Conservation (phyloP, 345 rosid species). For the Arabis hirsuta region DNA sequence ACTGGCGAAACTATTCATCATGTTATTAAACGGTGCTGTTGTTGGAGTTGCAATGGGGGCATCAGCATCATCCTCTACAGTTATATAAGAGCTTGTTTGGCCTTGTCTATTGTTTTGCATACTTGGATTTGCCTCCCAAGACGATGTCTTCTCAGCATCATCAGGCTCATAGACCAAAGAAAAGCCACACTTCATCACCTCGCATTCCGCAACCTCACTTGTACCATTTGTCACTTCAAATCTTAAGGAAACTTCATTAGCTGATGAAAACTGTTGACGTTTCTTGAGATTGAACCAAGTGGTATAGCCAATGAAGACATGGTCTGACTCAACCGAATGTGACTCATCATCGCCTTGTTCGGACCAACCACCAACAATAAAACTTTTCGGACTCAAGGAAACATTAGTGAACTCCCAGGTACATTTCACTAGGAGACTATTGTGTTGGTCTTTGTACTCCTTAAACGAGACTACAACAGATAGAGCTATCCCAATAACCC, state of each 20-base stretch:
- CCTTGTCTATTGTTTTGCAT: background rate
- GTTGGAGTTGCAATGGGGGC: background rate
- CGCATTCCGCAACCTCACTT: slow-evolving; percentile 17
- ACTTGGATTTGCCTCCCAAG: slow-evolving; percentile 4
- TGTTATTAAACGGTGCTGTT: background rate
- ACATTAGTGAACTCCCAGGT: background rate
- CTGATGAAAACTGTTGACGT: background rate
- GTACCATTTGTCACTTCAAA: slow-evolving; percentile 37
- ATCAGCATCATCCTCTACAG: background rate
- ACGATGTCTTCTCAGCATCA: background rate
- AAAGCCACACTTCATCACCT: slow-evolving; percentile 30
- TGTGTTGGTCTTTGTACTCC: background rate
- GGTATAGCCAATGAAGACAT: slow-evolving; percentile 35
- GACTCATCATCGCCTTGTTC: slow-evolving; percentile 24
- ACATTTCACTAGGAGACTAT: slow-evolving; percentile 27
- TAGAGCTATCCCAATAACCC: background rate
- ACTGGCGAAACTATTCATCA: background rate
- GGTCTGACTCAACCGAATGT: slow-evolving; percentile 14
- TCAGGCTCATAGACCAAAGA: slow-evolving; percentile 23
- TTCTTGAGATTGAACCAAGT: background rate
- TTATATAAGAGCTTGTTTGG: background rate
- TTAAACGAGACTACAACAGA: slow-evolving; percentile 25
- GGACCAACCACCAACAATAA: slow-evolving; percentile 26
- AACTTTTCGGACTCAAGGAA: background rate
- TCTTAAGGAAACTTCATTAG: slow-evolving; percentile 2